Percentiles rank a stretch among this genome's conserved stretches.
Evolutionary conservation across 768 basidiomycete genomes (phyloP).

Genomic region (Lentinula guzmanii): DNA sequence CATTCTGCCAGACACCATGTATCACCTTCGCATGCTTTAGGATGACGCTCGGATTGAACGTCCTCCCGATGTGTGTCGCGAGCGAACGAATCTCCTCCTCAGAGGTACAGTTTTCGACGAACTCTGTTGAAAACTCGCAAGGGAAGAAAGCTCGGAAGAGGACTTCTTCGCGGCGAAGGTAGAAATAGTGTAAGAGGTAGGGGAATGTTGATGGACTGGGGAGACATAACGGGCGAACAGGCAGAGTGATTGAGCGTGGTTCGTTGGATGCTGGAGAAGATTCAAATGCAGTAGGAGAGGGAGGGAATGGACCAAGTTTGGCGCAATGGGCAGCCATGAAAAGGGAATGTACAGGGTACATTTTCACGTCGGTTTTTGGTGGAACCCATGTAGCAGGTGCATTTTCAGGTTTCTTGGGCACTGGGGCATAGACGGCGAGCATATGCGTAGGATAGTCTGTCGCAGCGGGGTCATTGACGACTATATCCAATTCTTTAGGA

Average conservation of each 20-base stretch:
- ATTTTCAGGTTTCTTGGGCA: conserved; percentile 15
- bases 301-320: conserved; percentile 50
- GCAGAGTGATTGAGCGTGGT: conserved; percentile 35
- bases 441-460: conserved; percentile 43
- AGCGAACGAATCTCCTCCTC: conserved; percentile 16
- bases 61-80: conserved; percentile 29
- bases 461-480: conserved; percentile 24
- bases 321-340: conserved; percentile 68
- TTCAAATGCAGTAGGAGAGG: conserved; percentile 20
- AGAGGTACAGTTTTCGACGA: conserved; percentile 25
- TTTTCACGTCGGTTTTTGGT: conserved; percentile 24
- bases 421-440: conserved; percentile 36
- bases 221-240: conserved; percentile 57
- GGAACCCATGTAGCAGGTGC: conserved; percentile 6
- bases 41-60: conserved; percentile 39
- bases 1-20: conserved; percentile 69
- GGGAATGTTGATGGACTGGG: conserved; percentile 61
- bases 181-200: conserved; percentile 56
- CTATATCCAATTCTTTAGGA: conserved; percentile 37
- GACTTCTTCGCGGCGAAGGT: conserved; percentile 47
- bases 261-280: conserved; percentile 24
- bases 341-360: conserved; percentile 67
- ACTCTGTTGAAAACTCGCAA: conserved; percentile 34
- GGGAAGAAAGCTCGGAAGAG: conserved; percentile 56
- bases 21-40: conserved; percentile 42